Base-by-base conservation (phyloP, 1,284 basidiomycete species). In the Malassezia brasiliensis region DNA sequence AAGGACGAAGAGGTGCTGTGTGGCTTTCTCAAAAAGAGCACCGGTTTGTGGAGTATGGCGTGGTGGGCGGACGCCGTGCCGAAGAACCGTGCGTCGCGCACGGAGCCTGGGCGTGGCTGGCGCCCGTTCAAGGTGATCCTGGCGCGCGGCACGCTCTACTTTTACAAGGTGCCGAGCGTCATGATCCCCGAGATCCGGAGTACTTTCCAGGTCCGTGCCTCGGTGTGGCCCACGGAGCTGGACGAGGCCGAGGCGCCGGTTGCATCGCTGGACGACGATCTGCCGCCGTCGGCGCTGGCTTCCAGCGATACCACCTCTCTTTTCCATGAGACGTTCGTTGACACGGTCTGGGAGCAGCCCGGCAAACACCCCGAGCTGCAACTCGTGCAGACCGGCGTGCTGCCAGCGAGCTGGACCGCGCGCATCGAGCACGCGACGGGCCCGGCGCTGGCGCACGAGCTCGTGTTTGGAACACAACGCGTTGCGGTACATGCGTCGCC, bases 101-200 rank as follows among this genome's bases (percentile, higher is more conserved):
- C 28, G 11, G 55, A 57, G 22, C 55, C 55, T 9, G 55, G 55
- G 9, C 55, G 45, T 22, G 72, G 72, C 35, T 74, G 72, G 72
- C 72, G 73, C 40, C 68, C 72, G 9, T 74, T 69, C 50, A 65
- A 66, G 8, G 69, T 67, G 22, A 52, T 70, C 12, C 54, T 74
- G n/a, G 53, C 59, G 8, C 65, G 66, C 30, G 67, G 63, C n/a
- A 59, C 56, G 7, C 60, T 74, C 34, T 55, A 52, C 50, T 74
- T 74, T 50, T 73, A 65, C 61, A 73, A 74, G 55, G 69, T 68
- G 9, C 65, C 65, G 15, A 62, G 60, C 41, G 60, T 39, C 35
- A 53, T 72, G 51, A 53, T 61, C 12, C 66, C 69, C 40, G 72
- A 73, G 28, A 69, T 74, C 46, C 50, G 50, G 10, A 25, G 30